phyloP scores from a whole-genome alignment of 1,139 yeast genomes.

The Debaryomyces robertsiae region DNA sequence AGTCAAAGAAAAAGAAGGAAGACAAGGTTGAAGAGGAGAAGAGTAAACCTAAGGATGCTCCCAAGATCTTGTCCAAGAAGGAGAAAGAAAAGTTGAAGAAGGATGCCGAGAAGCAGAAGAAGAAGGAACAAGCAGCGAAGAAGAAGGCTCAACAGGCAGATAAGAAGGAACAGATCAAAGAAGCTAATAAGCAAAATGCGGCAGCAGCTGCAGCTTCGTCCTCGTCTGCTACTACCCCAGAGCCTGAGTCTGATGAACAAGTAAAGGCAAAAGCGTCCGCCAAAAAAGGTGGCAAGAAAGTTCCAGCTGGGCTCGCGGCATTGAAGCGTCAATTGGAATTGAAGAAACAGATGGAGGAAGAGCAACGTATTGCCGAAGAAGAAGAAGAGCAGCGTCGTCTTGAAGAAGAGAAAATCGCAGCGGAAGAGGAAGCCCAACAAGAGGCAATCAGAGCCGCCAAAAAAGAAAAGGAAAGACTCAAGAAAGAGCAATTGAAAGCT shows the following conservation, averaged over 20 bases:
- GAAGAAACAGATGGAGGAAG: constrained; percentile 81
- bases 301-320: constrained; percentile 80
- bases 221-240: constrained; percentile 39
- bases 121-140: constrained; percentile 87
- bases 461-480: constrained; percentile 81
- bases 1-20: constrained; percentile 76
- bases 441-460: constrained; percentile 75
- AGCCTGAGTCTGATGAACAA: constrained; percentile 34
- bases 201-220: constrained; percentile 46
- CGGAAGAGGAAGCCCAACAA: constrained; percentile 64
- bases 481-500: constrained; percentile 80
- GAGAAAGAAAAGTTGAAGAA: constrained; percentile 98
- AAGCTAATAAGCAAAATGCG: constrained; percentile 58
- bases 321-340: constrained; percentile 83
- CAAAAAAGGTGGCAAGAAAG: constrained; percentile 65
- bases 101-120: constrained; percentile 91
- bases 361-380: constrained; percentile 61
- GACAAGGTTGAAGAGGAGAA: constrained; percentile 54
- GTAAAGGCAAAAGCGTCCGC: constrained; percentile 38
- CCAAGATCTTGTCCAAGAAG: constrained; percentile 85
- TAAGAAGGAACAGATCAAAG: constrained; percentile 66
- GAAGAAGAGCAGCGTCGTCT: constrained; percentile 66
- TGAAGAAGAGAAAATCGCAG: constrained; percentile 61
- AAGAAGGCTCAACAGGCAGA: constrained; percentile 70
- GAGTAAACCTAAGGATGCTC: constrained; percentile 53